Evolutionary conservation across 805 yeast genomes (phyloP).

Genomic region (Nakazawaea laoshanensis): DNA sequence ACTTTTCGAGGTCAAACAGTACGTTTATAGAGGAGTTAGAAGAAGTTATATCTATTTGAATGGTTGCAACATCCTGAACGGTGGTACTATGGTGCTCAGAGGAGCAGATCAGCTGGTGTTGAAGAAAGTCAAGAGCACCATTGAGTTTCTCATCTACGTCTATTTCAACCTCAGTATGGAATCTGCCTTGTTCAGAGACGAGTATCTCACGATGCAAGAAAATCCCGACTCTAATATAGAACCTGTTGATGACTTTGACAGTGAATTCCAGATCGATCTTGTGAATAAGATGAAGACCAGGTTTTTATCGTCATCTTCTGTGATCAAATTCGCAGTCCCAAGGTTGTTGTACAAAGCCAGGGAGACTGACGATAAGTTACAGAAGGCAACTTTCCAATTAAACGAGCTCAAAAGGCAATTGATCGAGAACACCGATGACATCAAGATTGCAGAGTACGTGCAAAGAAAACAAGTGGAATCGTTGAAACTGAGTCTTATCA

Average conservation of each 20-base stretch:
- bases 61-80: conserved; percentile 67
- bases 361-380: conserved; percentile 34
- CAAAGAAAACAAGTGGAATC: conserved; percentile 19
- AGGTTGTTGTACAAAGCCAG: conserved; percentile 47
- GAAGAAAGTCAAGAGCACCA: conserved; percentile 63
- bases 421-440: conserved; percentile 21
- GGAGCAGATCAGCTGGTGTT: conserved; percentile 63
- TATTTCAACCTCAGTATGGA: conserved; percentile 77
- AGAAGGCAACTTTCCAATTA: too few species aligned
- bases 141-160: conserved; percentile 73
- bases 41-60: conserved; percentile 74
- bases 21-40: conserved; percentile 40
- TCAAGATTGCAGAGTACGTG: conserved; percentile 20
- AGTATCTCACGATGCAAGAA: conserved; percentile 38
- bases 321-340: conserved; percentile 70
- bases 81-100: conserved; percentile 80
- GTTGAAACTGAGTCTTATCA: conserved; percentile 22
- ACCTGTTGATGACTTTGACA: conserved; percentile 13
- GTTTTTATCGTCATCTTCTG: conserved; percentile 75
- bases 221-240: conserved; percentile 12
- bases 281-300: conserved; percentile 31
- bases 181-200: conserved; percentile 63
- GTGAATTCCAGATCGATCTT: conserved; percentile 21
- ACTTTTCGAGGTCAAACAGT: conserved; percentile 63
- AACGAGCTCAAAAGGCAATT: too few species aligned